Evolutionary conservation across 1,284 basidiomycete genomes (phyloP).

Genomic region (Ganoderma lucidum): DNA sequence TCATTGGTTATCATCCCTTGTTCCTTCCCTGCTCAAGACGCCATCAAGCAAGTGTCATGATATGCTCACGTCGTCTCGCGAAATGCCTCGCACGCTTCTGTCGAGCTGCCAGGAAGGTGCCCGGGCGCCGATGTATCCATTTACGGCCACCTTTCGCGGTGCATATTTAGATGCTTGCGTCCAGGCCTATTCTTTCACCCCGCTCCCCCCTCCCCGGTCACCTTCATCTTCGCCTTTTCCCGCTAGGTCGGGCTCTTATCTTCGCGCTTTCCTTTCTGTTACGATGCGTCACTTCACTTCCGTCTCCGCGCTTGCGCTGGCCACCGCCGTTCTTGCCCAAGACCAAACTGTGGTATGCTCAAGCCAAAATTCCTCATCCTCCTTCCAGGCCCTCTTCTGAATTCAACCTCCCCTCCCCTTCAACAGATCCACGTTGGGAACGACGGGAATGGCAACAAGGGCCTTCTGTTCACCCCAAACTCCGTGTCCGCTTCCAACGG

Average conservation of each 20-base stretch:
- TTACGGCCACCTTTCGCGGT: not conserved
- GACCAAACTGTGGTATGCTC: constrained; percentile 22
- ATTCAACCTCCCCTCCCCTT: too few species aligned
- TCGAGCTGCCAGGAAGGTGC: not conserved
- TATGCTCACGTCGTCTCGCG: not conserved
- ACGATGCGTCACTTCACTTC: constrained; percentile 32
- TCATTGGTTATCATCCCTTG: not conserved
- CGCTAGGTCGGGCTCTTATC: constrained; percentile 7
- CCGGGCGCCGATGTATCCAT: not conserved
- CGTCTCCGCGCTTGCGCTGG: constrained; percentile 31
- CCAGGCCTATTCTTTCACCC: not conserved
- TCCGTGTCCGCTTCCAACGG: constrained; percentile 52
- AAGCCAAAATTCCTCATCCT: not conserved
- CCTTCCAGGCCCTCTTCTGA: not conserved
- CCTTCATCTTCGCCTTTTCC: not conserved
- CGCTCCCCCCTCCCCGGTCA: not conserved
- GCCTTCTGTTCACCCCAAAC: constrained; percentile 55
- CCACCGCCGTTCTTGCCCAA: constrained; percentile 36
- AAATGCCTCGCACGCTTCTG: not conserved
- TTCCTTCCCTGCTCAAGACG: not conserved
- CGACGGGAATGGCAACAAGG: constrained; percentile 37
- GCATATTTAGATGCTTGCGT: not conserved
- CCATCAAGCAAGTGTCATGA: not conserved
- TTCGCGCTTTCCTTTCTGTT: constrained; percentile 2
- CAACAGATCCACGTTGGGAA: constrained; percentile 44